phyloP scores from a whole-genome alignment of 768 basidiomycete genomes.

The Tulasnella sp. region DNA sequence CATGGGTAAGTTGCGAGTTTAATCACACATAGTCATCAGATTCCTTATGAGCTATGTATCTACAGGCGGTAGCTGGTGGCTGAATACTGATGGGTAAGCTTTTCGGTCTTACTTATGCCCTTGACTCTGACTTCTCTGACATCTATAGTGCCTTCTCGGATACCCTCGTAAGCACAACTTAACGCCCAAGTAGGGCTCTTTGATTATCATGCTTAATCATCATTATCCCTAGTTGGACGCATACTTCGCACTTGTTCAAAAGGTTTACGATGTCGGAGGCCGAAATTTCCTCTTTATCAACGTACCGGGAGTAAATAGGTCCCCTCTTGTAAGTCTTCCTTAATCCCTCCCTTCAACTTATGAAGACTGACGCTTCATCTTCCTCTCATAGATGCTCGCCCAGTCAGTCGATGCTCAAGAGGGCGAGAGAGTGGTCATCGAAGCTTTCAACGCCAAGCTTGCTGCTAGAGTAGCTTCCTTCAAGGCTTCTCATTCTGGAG shows the following conservation, averaged over 20 bases:
- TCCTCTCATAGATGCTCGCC: conserved; percentile 34
- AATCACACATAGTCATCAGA: background rate
- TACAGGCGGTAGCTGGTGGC: conserved; percentile 33
- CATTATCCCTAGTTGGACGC: conserved; percentile 25
- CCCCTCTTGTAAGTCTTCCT: conserved; percentile 42
- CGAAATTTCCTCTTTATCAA: conserved; percentile 51
- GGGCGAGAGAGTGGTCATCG: conserved; percentile 35
- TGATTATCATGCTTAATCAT: background rate
- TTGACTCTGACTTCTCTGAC: background rate
- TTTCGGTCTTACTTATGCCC: background rate
- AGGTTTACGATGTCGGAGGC: conserved; percentile 37
- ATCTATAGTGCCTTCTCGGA: background rate
- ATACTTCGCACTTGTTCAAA: conserved; percentile 33
- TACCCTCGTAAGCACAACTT: background rate
- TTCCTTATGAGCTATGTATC: conserved; percentile 35
- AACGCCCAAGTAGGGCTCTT: background rate
- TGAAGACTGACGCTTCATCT: background rate
- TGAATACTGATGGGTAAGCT: conserved; percentile 26
- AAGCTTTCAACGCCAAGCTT: conserved; percentile 40
- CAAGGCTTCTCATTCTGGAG: conserved; percentile 34
- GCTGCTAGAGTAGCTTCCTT: conserved; percentile 31
- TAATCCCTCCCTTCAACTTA: too few species aligned
- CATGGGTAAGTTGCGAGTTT: conserved; percentile 26
- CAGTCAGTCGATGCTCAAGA: conserved; percentile 34
- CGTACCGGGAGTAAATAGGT: conserved; percentile 45